A percentile compares a stretch with the other conserved stretches of the same genome.
These are phyloP conservation scores for Trichomonas tenax DNA, from an alignment of 208 protist species.

Conservation along the genomic window DNA sequence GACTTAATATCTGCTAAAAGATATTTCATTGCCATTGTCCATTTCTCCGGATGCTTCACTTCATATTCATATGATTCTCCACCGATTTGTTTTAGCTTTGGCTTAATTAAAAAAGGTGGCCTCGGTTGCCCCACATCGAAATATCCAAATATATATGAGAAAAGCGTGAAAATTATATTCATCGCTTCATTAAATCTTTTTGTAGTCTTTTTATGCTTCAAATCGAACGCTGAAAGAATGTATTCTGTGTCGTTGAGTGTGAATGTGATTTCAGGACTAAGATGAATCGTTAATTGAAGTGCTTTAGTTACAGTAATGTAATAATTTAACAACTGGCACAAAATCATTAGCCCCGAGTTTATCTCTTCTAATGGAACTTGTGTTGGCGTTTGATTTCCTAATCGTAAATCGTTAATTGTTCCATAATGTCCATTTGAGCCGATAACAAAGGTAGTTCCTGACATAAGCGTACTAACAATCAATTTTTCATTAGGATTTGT, in stretches of 20 bases:
- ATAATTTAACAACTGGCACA: not conserved
- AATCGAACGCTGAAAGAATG: not conserved
- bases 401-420: not conserved
- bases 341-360: not conserved
- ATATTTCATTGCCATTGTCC: not conserved
- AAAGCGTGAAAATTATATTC: not conserved
- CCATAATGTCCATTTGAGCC: not conserved
- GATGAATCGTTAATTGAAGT: not conserved
- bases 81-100: not conserved
- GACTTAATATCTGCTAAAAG: not conserved
- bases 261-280: not conserved
- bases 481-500: not conserved
- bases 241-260: not conserved
- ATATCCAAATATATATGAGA: not conserved
- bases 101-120: not conserved
- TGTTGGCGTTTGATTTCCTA: not conserved
- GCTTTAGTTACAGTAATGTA: not conserved
- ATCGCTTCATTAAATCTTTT: not conserved
- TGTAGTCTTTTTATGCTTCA: not conserved
- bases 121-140: not conserved
- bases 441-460: not conserved
- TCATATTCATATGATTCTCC: not conserved
- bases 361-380: not conserved
- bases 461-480: not conserved
- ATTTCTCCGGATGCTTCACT: not conserved